phyloP scores from a whole-genome alignment of 1,284 basidiomycete species.

The Heterobasidion irregulare region DNA sequence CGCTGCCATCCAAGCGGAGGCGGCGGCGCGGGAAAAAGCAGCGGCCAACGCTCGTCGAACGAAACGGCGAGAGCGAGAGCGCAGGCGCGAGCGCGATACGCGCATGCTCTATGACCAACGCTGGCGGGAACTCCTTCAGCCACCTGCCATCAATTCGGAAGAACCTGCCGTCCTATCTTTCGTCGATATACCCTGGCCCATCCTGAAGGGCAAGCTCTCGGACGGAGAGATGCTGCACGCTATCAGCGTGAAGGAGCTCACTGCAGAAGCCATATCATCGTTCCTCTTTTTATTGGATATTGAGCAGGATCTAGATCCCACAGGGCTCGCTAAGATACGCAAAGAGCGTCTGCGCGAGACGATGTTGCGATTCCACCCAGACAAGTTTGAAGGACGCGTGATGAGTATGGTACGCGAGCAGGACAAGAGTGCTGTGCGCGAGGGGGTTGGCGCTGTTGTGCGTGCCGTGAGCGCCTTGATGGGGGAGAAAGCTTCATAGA shows the following conservation, averaged over 20 bases:
- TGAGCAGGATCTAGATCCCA: slow-evolving; percentile 6
- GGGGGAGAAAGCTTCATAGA: slow-evolving; percentile 6
- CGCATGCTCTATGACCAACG: slow-evolving; percentile 46
- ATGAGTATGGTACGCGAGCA: slow-evolving; percentile 46
- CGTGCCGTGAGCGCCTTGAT: slow-evolving; percentile 43
- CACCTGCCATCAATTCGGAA: slow-evolving; percentile 7
- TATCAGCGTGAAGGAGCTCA: slow-evolving; percentile 42
- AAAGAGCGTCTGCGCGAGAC: slow-evolving; percentile 66
- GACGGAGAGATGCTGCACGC: neutral
- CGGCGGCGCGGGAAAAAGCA: slow-evolving; percentile 37
- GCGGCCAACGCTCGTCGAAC: slow-evolving; percentile 41
- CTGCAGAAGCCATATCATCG: slow-evolving; percentile 43
- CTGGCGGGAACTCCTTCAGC: slow-evolving; percentile 47
- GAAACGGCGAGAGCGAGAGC: slow-evolving; percentile 37
- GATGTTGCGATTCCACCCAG: slow-evolving; percentile 76
- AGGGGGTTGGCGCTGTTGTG: slow-evolving; percentile 69
- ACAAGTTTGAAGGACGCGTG: slow-evolving; percentile 75
- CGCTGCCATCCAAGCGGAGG: slow-evolving; percentile 48
- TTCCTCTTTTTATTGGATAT: slow-evolving; percentile 43
- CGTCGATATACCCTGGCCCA: slow-evolving; percentile 75
- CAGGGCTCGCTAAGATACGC: slow-evolving; percentile 22
- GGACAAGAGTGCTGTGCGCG: slow-evolving; percentile 66
- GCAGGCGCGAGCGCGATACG: slow-evolving; percentile 30
- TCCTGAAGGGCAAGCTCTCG: slow-evolving; percentile 24
- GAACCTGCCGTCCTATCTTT: slow-evolving; percentile 30